These are phyloP conservation scores for Phytophthora pluvialis DNA, from an alignment of 352 stramenopile species.

Conservation along the genomic window DNA sequence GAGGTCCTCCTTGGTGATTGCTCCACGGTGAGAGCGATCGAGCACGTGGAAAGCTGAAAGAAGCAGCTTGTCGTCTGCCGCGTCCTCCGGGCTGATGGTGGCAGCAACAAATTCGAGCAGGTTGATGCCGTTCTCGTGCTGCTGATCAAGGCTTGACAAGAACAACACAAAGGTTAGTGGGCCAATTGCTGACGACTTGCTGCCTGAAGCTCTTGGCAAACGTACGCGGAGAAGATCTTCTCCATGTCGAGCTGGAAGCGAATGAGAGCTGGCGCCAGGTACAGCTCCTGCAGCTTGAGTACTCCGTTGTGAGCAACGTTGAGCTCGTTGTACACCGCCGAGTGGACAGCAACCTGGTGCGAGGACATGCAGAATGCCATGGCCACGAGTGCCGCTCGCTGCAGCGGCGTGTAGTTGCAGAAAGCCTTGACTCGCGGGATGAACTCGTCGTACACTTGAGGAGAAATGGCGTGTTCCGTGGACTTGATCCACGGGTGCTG, in stretches of 20 bases:
- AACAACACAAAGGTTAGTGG: background rate
- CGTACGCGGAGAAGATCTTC: slow-evolving; percentile 67
- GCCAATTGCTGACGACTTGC: background rate
- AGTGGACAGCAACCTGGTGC: slow-evolving; percentile 53
- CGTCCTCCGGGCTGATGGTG: slow-evolving; percentile 64
- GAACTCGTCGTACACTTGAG: slow-evolving; percentile 67
- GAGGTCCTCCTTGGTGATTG: slow-evolving; percentile 65
- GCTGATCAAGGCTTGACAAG: slow-evolving; percentile 64
- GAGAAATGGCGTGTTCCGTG: slow-evolving; percentile 37
- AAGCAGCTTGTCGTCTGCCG: slow-evolving; percentile 61
- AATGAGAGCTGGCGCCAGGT: slow-evolving; percentile 50
- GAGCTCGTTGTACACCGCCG: slow-evolving; percentile 81
- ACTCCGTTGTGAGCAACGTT: slow-evolving; percentile 78
- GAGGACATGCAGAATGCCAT: slow-evolving; percentile 80
- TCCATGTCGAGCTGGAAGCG: slow-evolving; percentile 73
- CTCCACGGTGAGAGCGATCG: slow-evolving; percentile 63
- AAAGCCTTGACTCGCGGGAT: slow-evolving; percentile 70
- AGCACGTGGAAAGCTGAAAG: slow-evolving; percentile 66
- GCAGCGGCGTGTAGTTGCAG: slow-evolving; percentile 69
- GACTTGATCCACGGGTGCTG: slow-evolving; percentile 80
- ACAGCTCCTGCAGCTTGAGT: slow-evolving; percentile 73
- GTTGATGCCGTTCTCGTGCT: slow-evolving; percentile 78
- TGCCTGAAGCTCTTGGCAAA: too few relatives aligned
- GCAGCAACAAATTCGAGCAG: slow-evolving; percentile 83
- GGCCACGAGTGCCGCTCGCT: slow-evolving; percentile 66